These are phyloP conservation scores for Metschnikowia santaceciliae DNA, from an alignment of 805 yeast species.

Conservation along the genomic window DNA sequence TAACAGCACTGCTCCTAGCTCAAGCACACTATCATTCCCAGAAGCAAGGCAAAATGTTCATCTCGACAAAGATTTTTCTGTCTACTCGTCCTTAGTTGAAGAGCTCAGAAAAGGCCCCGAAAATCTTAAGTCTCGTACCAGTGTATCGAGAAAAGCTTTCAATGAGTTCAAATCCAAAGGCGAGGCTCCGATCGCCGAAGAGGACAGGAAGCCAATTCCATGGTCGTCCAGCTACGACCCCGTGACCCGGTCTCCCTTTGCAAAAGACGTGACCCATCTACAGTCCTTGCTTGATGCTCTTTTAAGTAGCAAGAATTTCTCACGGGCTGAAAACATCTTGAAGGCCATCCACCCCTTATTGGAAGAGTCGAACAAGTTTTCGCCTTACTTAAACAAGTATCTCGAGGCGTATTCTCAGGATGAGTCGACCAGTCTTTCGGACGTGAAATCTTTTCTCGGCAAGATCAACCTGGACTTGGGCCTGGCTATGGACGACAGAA, in stretches of 20 bases:
- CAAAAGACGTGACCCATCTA: conserved; percentile 59
- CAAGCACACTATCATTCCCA: not conserved
- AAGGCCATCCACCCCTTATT: conserved; percentile 53
- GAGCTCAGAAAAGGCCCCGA: conserved; percentile 13
- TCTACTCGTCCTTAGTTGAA: conserved; percentile 14
- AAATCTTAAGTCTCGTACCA: not conserved
- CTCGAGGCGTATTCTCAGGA: conserved; percentile 40
- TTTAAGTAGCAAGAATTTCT: conserved; percentile 57
- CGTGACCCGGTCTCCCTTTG: conserved; percentile 39
- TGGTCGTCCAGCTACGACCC: conserved; percentile 43
- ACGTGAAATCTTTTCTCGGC: conserved; percentile 42
- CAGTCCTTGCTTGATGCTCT: conserved; percentile 82
- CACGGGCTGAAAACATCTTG: conserved; percentile 67
- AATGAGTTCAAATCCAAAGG: conserved; percentile 11
- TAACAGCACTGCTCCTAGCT: not conserved
- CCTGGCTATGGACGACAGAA: conserved; percentile 47
- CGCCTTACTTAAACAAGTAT: conserved; percentile 67
- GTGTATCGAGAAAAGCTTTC: conserved; percentile 14
- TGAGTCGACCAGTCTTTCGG: conserved; percentile 36
- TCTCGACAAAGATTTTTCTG: conserved; percentile 9
- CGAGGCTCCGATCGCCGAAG: conserved; percentile 9
- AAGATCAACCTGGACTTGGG: conserved; percentile 23
- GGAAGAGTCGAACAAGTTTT: conserved; percentile 43
- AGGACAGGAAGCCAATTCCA: conserved; percentile 16
- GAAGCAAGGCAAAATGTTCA: not conserved